Base-by-base conservation (phyloP, 495 filamentous ascomycete genomes). In the Xylaria acuta region DNA sequence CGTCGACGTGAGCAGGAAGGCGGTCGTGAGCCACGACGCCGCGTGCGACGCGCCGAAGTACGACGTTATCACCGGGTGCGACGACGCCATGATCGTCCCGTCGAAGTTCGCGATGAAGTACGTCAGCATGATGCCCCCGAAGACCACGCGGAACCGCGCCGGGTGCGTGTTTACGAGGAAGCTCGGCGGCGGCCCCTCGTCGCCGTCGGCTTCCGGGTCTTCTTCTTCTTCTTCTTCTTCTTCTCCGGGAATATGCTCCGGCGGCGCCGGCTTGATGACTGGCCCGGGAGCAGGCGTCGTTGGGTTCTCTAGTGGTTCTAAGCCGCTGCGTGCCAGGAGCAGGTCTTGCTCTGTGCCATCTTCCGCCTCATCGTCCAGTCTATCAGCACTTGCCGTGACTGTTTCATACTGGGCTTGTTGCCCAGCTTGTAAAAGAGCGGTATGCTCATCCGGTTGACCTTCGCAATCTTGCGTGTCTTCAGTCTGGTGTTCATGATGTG, bases 11-110 rank as follows among this genome's bases (percentile, higher is more conserved):
- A 95, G 82, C 11, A 94, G 76, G 67, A 94, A 95, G 0, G 92
- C 89, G 0, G 92, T 94, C 27, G 92, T 93, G 5, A 95, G 84
- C 93, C 93, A 95, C 12, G 92, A 94, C 8, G 92, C 92, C 22
- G 87, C 43, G 75, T 94, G 94, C 18, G 91, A 91, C 63, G 90
- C 86, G 64, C 90, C 83, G 78, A 95, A 94, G 75, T 93, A 88
- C 0, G 91, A 93, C 0, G 92, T 94, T 65, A 95, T 94, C 41
- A 93, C 91, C 11, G 92, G 93, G 79, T 95, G 92, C 56, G 87
- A 91, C 2, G 92, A 93, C 0, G 92, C 92, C 92, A 95, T 94
- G 74, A 94, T 86, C 8, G 92, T 94, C 36, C 86, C 85, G 81
- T 95, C 93, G 77, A 94, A 94, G 72, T 82, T 84, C 36, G 80